Conservation (phyloP, 2,329 filamentous ascomycete species). For the Helotiales sp. region DNA sequence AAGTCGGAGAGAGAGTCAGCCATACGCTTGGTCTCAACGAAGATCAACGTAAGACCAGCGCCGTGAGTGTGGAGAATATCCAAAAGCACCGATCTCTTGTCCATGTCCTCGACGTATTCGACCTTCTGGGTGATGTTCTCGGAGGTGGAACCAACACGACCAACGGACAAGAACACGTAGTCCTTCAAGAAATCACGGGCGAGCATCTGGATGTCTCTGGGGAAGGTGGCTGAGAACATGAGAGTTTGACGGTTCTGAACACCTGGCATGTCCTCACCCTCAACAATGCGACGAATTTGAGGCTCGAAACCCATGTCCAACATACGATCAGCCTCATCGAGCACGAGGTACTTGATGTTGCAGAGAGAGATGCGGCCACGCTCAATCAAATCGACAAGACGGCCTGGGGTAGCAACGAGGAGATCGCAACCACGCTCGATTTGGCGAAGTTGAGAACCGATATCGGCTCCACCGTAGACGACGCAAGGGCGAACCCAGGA, state of each 20-base stretch:
- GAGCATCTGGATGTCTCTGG: conserved; percentile 98
- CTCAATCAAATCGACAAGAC: conserved; percentile 97
- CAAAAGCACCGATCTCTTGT: conserved; percentile 96
- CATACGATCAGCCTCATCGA: conserved; percentile 99
- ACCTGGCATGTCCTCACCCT: conserved; percentile 94
- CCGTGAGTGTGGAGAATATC: conserved; percentile 96
- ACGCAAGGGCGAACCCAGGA: conserved; percentile 99
- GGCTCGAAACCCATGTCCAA: conserved; percentile 99
- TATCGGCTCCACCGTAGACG: conserved; percentile 98
- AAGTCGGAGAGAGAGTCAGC: conserved; percentile 97
- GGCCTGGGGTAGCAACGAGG: conserved; percentile 93
- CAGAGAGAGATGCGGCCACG: conserved; percentile 95
- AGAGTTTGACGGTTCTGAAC: conserved; percentile 89
- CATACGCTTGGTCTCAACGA: conserved; percentile 99
- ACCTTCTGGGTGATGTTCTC: conserved; percentile 99
- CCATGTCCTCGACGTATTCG: conserved; percentile 92
- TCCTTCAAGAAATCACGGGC: conserved; percentile 98
- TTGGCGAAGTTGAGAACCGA: conserved; percentile 95
- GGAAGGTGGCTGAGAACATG: conserved; percentile 99
- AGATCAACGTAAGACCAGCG: conserved; percentile 88
- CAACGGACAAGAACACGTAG: conserved; percentile 98
- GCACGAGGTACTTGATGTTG: conserved; percentile 99
- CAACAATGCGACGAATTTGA: conserved; percentile 97
- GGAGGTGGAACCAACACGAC: conserved; percentile 97
- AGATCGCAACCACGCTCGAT: conserved; percentile 98